phyloP scores from a whole-genome alignment of 257 asterid genomes.

The Petrea volubilis region DNA sequence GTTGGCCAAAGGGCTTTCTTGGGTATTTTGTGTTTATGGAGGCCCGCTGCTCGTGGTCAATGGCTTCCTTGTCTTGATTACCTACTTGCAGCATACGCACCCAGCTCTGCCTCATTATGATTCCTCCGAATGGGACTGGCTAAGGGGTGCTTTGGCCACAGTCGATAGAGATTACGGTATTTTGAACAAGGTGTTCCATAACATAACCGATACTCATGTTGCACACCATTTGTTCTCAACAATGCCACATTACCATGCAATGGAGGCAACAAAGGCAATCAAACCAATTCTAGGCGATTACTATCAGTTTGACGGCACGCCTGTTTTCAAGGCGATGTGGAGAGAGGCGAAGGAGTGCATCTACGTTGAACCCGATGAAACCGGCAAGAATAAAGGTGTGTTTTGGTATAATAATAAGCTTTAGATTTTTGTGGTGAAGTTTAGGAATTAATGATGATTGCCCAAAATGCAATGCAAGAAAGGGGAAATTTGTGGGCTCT shows the following conservation, averaged over 20 bases:
- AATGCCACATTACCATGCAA: conserved; percentile 85
- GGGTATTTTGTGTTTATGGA: conserved; percentile 62
- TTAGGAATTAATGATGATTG: too few relatives aligned
- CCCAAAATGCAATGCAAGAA: not conserved
- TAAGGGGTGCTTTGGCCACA: conserved; percentile 78
- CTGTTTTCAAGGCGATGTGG: conserved; percentile 63
- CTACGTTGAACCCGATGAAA: conserved; percentile 71
- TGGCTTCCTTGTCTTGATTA: conserved; percentile 77
- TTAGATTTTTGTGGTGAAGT: conserved; percentile 22
- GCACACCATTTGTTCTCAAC: conserved; percentile 84
- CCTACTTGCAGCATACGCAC: conserved; percentile 84
- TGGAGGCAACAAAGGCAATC: conserved; percentile 84
- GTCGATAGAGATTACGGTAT: conserved; percentile 75
- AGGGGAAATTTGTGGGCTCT: conserved; percentile 5
- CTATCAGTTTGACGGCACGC: conserved; percentile 72
- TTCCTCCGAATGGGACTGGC: conserved; percentile 86
- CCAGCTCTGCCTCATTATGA: conserved; percentile 78
- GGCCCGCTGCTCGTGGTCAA: conserved; percentile 68
- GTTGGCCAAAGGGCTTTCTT: conserved; percentile 58
- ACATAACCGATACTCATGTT: conserved; percentile 82
- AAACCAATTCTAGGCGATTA: conserved; percentile 72
- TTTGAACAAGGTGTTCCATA: conserved; percentile 72
- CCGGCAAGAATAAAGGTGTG: conserved; percentile 59
- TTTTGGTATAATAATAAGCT: conserved; percentile 83
- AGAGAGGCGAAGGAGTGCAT: conserved; percentile 79